A percentile compares a stretch with the other conserved stretches of the same genome.
Evolutionary conservation across 2,329 filamentous ascomycete species (phyloP).

Genomic region (Tolypocladium ovalisporum): DNA sequence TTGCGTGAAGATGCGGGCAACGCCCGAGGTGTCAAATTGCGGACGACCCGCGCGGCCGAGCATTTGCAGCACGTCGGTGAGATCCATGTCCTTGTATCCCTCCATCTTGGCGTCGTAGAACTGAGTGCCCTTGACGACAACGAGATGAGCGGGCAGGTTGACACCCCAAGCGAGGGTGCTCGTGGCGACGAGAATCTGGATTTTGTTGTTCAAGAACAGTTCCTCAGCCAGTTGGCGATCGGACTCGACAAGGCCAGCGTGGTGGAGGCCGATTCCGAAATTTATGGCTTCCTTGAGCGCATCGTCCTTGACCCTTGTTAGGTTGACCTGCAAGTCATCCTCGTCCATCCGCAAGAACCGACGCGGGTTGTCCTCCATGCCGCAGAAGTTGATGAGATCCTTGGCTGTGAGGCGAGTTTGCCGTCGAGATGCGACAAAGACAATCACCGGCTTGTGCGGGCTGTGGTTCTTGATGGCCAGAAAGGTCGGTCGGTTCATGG

Average conservation of each 20-base stretch:
- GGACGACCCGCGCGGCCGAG: conserved; percentile 88
- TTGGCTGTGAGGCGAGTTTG: conserved; percentile 93
- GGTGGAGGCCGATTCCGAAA: conserved; percentile 94
- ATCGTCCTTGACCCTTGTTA: conserved; percentile 86
- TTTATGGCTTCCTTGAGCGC: conserved; percentile 87
- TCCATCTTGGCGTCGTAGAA: conserved; percentile 98
- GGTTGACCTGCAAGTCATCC: conserved; percentile 79
- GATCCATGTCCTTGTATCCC: conserved; percentile 96
- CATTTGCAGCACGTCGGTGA: conserved; percentile 98
- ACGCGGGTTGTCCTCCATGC: conserved; percentile 95
- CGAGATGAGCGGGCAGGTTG: conserved; percentile 90
- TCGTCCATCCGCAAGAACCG: conserved; percentile 91
- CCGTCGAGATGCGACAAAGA: conserved; percentile 90
- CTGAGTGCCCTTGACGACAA: conserved; percentile 96
- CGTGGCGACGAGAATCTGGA: conserved; percentile 91
- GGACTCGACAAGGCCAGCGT: conserved; percentile 90
- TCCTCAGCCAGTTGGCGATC: conserved; percentile 89
- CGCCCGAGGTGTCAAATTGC: conserved; percentile 92
- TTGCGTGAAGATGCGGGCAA: conserved; percentile 94
- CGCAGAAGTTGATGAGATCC: conserved; percentile 93
- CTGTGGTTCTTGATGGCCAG: conserved; percentile 94
- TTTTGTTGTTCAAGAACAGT: conserved; percentile 94
- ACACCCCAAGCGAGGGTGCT: conserved; percentile 97
- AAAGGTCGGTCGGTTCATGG: conserved; percentile 96
- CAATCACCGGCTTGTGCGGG: conserved; percentile 92